Evolutionary conservation across 192 early-diverging fungal genomes (phyloP).

Genomic region (Coemansia sp.): DNA sequence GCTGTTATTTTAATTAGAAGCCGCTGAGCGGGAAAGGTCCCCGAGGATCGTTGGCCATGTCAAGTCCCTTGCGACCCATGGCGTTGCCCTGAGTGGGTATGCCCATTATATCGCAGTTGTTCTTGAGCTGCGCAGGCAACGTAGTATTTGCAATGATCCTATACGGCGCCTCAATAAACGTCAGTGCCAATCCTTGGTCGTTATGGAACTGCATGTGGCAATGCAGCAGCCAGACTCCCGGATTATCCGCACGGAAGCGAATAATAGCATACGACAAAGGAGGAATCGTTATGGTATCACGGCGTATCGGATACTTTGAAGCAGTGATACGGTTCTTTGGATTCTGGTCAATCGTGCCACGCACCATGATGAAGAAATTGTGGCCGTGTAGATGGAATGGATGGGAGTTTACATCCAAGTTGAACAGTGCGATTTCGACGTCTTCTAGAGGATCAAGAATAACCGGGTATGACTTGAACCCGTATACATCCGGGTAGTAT

Average conservation of each 20-base stretch:
- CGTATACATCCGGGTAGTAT: conserved; percentile 60
- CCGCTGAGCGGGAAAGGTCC: conserved; percentile 50
- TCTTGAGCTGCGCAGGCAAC: conserved; percentile 53
- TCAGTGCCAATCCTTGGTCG: conserved; percentile 65
- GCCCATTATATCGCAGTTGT: conserved; percentile 60
- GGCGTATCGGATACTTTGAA: conserved; percentile 42
- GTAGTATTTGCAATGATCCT: conserved; percentile 40
- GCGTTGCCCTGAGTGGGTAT: conserved; percentile 68
- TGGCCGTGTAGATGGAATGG: conserved; percentile 88
- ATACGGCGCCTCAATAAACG: conserved; percentile 69
- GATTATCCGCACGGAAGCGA: conserved; percentile 75
- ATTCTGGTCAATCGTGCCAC: conserved; percentile 42
- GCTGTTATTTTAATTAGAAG: no score
- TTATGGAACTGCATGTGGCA: conserved; percentile 69
- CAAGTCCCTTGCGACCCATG: conserved; percentile 64
- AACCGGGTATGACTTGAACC: conserved; percentile 58
- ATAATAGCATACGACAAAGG: conserved; percentile 60
- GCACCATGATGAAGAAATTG: conserved; percentile 68
- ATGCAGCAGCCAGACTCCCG: conserved; percentile 84
- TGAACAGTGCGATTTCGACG: conserved; percentile 74
- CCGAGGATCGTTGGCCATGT: conserved; percentile 55
- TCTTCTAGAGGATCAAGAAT: conserved; percentile 60
- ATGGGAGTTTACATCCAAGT: conserved; percentile 71
- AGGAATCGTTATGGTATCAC: conserved; percentile 73
- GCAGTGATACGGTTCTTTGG: conserved; percentile 18